A percentile compares a stretch with the other conserved stretches of the same genome.
phyloP scores from a whole-genome alignment of 345 rosid genomes.

The Eucalyptus victrix region DNA sequence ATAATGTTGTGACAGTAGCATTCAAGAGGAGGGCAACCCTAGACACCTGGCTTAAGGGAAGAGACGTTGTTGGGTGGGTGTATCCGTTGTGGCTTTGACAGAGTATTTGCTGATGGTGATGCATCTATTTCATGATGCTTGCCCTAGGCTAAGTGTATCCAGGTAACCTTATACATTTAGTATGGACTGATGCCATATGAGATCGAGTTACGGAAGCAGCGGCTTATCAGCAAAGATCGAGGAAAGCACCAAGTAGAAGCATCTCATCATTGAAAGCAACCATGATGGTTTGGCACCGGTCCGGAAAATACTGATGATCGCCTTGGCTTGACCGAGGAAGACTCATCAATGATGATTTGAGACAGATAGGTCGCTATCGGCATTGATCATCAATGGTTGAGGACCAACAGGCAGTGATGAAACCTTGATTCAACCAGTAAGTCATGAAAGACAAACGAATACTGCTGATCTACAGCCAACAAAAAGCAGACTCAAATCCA shows the following conservation, averaged over 20 bases:
- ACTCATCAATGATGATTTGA: neutral
- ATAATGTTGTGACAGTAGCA: neutral
- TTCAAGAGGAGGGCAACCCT: neutral
- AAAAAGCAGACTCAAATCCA: neutral
- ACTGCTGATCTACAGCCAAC: neutral
- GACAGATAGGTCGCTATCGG: accelerated
- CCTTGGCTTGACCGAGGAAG: neutral
- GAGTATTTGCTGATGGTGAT: neutral
- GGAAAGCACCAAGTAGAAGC: neutral
- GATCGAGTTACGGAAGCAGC: neutral
- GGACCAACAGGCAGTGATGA: neutral
- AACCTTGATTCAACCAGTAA: neutral
- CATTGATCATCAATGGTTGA: neutral
- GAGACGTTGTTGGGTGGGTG: neutral
- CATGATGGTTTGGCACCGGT: neutral
- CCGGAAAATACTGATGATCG: neutral
- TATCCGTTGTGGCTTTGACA: neutral
- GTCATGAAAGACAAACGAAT: neutral
- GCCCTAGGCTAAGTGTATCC: neutral
- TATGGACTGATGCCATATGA: neutral
- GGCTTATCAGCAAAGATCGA: neutral
- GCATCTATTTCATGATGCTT: neutral
- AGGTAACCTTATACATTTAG: neutral
- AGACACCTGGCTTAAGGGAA: neutral
- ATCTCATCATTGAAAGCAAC: neutral